These are phyloP conservation scores for Gaultheria prostrata DNA, from an alignment of 148 eudicot species.

Conservation along the genomic window DNA sequence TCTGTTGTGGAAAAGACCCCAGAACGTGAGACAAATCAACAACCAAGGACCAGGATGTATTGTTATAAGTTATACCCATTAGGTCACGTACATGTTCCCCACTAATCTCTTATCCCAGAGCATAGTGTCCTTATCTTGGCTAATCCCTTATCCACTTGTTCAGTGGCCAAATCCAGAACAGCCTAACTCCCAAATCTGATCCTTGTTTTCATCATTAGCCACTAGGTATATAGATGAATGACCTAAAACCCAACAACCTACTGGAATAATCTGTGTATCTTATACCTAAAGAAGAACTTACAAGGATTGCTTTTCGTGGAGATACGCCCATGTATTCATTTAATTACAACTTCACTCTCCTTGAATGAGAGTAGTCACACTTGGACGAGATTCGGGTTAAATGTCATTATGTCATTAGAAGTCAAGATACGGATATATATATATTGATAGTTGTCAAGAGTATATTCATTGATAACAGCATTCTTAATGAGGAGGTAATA, in stretches of 20 bases:
- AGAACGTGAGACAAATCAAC: no score
- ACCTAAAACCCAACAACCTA: background rate
- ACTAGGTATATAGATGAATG: background rate
- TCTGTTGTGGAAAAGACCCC: background rate
- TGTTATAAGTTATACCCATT: no score
- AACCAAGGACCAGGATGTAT: background rate
- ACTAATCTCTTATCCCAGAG: background rate
- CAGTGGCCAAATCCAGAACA: background rate
- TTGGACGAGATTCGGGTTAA: background rate
- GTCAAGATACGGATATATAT: background rate
- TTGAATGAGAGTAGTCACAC: background rate
- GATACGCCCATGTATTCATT: background rate
- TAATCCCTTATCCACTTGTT: background rate
- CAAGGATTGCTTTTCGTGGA: background rate
- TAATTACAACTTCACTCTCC: background rate
- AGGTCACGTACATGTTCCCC: background rate
- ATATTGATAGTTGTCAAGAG: background rate
- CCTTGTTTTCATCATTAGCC: background rate
- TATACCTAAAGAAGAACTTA: background rate
- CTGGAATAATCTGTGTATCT: background rate
- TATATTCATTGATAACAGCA: background rate
- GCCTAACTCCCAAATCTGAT: background rate
- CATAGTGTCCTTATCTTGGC: background rate
- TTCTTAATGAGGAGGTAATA: no score
- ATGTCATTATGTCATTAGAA: background rate